Percentiles rank a stretch among this genome's conserved stretches.
These are phyloP conservation scores for Globisporangium cystogenes DNA, from an alignment of 352 stramenopile species.

Conservation along the genomic window DNA sequence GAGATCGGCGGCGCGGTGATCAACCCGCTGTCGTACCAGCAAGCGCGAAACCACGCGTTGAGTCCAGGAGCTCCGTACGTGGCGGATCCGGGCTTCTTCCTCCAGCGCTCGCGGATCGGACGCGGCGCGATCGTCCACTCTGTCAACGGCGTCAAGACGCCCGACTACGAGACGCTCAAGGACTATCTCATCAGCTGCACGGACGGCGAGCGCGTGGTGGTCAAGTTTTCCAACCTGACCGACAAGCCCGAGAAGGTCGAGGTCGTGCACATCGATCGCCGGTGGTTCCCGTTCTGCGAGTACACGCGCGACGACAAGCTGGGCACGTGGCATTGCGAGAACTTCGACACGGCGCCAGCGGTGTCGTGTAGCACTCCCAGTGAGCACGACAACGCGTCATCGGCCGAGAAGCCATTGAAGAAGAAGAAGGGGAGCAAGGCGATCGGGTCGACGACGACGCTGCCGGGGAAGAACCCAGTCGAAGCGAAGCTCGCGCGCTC, in stretches of 20 bases:
- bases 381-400: conserved; percentile 5
- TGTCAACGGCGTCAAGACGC: conserved; percentile 81
- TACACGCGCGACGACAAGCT: conserved; percentile 74
- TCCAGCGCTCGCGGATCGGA: conserved; percentile 82
- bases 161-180: conserved; percentile 79
- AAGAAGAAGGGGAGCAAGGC: conserved; percentile 22
- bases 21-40: conserved; percentile 87
- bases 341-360: conserved; percentile 27
- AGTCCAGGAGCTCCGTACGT: conserved; percentile 71
- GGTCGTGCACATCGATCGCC: conserved; percentile 84
- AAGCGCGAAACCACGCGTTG: conserved; percentile 84
- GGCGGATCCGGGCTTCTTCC: conserved; percentile 85
- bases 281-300: conserved; percentile 90
- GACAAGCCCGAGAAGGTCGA: conserved; percentile 80
- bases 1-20: conserved; percentile 86
- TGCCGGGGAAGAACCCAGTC: conserved; percentile 77
- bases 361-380: background rate
- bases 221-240: conserved; percentile 79
- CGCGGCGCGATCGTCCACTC: conserved; percentile 84
- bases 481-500: conserved; percentile 81
- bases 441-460: conserved; percentile 72
- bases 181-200: conserved; percentile 66
- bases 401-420: conserved; percentile 12
- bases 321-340: conserved; percentile 76
- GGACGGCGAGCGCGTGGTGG: conserved; percentile 77